Base-by-base conservation (phyloP, 2,329 filamentous ascomycete genomes). In the Albifimbria verrucaria region DNA sequence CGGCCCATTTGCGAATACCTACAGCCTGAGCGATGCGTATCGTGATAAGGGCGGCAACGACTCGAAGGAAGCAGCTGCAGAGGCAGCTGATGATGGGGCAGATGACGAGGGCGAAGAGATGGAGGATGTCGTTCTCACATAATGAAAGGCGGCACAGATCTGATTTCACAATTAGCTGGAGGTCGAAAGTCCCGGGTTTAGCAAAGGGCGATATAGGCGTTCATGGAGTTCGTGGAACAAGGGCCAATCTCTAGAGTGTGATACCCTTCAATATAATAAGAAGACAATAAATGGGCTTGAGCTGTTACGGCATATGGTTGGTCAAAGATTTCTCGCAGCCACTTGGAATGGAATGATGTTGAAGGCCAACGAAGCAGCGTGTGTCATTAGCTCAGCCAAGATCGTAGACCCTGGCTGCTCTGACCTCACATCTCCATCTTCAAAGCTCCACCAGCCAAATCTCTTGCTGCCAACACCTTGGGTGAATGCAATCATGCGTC, bases 1-100 rank as follows among this genome's bases (percentile, higher is more conserved):
- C 46, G 93, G 93, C 23, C 81, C 85, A 3, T 96, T 95, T 67
- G 88, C 90, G 49, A 93, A 92, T 68, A 87, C 88, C 60, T 97
- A 92, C 86, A 87, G 87, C 61, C 74, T 97, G 53, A 90, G 88
- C 66, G 88, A 88, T 25, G 70, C 70, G 7, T 73, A 73, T 57
- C 64, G 66, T 43, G 71, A 72, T 52, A 70, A 69, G 59, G 69
- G 59, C 42, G 69, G 70, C 15, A 63, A 61, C 50, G 71, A 74
- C 25, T 66, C 82, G 71, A 86, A 81, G 54, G 75, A 76, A 51
- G 78, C 76, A 42, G 77, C 77, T 7, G 75, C 75, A 4, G 85
- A 83, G 42, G 80, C 83, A 47, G 74, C 75, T 2, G 85, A 83
- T 22, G 81, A 82, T 11, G 88, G 88, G 12, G 81, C 82, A 17